Evolutionary conservation across 2,329 filamentous ascomycete species (phyloP), one percentile per base, ranked within the genome.

Genomic region (Alternaria sp.): DNA sequence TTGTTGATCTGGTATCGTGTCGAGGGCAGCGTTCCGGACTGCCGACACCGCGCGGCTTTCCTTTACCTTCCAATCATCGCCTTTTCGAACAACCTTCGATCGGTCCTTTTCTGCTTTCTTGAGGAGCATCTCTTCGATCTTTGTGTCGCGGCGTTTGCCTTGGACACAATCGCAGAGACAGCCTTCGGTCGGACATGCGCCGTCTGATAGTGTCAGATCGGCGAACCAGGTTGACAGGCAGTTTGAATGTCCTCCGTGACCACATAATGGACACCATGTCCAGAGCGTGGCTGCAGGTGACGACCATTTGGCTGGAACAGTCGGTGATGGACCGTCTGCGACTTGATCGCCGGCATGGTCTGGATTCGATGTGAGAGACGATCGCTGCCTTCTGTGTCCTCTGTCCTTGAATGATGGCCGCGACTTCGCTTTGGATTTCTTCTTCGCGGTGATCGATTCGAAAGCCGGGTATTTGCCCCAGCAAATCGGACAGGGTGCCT

Each of bases 141-240:
- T 79, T 17, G 74, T 71, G 43, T 79, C 73, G 9, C 80, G 74
- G 23, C 77, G 67, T 5, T 80, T 80, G 12, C 86, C 86, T 3
- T 83, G 81, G 2, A 84, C 84, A 67, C 88, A 90, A 70, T 88
- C 86, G 69, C 88, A 88, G 57, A 85, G 78, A 74, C 88, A 90
- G 17, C 86, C 88, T 51, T 84, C 82, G 8, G 84, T 87, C 3
- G 87, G 84, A 77, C 88, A 90, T 28, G 82, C 83, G 15, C 87
- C 87, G 65, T 85, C 83, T 40, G 82, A 80, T 30, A 82, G 67
- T 13, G 50, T 74, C 19, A 81, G 67, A 56, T 85, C 82, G 17
- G 78, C 77, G 58, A 88, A 85, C 87, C 88, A 89, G 13, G 82
- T 81, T 8, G 80, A 81, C 28, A 89, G 81, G 72, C 88, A 90